These are phyloP conservation scores for Steccherinum ochraceum DNA, from an alignment of 768 basidiomycete species.

Conservation along the genomic window DNA sequence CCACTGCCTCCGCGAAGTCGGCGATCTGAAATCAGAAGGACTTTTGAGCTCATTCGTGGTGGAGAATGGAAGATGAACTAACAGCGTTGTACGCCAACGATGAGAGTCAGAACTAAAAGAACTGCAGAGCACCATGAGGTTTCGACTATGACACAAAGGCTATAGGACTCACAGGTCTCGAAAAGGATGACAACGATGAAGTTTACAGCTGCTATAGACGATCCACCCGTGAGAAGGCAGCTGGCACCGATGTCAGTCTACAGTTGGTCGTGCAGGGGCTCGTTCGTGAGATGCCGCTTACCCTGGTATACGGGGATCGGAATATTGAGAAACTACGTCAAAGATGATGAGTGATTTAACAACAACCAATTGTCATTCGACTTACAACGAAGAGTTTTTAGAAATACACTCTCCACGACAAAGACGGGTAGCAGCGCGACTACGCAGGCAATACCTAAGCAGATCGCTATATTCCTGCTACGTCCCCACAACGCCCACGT, in stretches of 20 bases:
- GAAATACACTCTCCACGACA: background rate
- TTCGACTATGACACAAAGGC: no score
- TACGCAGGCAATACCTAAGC: background rate
- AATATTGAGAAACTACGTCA: background rate
- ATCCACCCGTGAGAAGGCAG: background rate
- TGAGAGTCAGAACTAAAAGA: conserved; percentile 1
- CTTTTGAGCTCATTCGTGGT: background rate
- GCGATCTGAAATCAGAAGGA: background rate
- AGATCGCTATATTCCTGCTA: background rate
- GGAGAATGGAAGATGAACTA: background rate
- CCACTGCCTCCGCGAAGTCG: background rate
- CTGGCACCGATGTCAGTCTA: no score
- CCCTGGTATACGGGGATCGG: background rate
- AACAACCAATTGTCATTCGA: no score
- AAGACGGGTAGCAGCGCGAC: background rate
- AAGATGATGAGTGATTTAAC: background rate
- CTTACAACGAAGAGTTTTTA: background rate
- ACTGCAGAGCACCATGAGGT: no score
- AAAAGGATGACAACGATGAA: conserved; percentile 2
- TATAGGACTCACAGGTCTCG: background rate
- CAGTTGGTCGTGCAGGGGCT: no score
- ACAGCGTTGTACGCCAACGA: conserved; percentile 4
- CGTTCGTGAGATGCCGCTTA: no score
- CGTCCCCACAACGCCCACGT: conserved; percentile 6
- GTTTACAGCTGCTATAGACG: background rate